Conservation (phyloP, 1,284 basidiomycete species). For the Apiotrichum sp. region DNA sequence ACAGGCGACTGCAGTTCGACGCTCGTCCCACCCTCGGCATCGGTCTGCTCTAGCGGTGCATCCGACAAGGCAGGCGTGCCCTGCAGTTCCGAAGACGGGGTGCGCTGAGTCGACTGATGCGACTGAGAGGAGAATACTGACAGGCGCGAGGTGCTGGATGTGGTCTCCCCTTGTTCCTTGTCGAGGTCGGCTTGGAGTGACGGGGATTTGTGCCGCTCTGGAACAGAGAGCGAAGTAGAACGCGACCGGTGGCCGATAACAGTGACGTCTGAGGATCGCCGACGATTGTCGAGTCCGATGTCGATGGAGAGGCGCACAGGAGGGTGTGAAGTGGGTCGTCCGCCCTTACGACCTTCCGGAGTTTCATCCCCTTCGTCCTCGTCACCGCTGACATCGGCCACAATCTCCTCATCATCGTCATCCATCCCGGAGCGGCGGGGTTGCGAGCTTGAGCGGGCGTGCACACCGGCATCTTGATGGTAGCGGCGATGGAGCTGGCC, state of each 20-base stretch:
- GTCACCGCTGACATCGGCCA: constrained; percentile 27
- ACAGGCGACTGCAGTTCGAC: background rate
- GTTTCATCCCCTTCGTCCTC: constrained; percentile 34
- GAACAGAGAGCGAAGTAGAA: constrained; percentile 3
- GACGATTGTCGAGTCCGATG: constrained; percentile 9
- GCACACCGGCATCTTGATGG: constrained; percentile 27
- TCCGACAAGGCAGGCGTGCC: background rate
- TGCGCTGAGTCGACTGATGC: constrained; percentile 1
- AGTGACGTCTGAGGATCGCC: constrained; percentile 12
- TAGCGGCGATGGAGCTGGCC: constrained; percentile 34
- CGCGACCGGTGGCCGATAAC: background rate
- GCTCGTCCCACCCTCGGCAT: constrained; percentile 2
- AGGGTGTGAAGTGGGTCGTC: constrained; percentile 10
- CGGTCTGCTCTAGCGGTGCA: constrained; percentile 1
- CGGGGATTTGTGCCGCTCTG: constrained; percentile 22
- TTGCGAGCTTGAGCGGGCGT: background rate
- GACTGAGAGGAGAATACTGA: constrained; percentile 13
- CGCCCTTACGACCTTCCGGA: background rate
- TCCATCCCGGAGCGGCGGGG: constrained; percentile 7
- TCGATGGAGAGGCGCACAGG: background rate
- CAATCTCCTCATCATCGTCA: constrained; percentile 34
- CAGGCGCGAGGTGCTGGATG: constrained; percentile 3
- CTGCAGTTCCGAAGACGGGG: background rate
- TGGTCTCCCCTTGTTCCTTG: constrained; percentile 22
- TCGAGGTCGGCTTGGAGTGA: constrained; percentile 42